phyloP scores from a whole-genome alignment of 352 stramenopile genomes.

The Pythium sukuiense region DNA sequence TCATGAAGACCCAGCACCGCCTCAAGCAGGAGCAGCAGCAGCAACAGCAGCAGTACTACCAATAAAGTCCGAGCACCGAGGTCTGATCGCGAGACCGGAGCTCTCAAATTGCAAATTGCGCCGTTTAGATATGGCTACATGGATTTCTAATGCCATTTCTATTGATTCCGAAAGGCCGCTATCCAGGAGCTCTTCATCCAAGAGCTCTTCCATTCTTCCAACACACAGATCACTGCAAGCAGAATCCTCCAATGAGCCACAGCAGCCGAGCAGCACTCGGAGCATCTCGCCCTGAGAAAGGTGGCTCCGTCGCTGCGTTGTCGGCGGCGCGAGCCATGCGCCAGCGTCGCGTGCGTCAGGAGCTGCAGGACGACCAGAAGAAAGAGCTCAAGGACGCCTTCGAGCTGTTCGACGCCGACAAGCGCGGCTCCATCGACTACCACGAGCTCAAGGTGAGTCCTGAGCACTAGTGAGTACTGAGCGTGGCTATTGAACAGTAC shows the following conservation, averaged over 20 bases:
- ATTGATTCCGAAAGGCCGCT: slow-evolving; percentile 3
- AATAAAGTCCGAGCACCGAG: not conserved
- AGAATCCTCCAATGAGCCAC: slow-evolving; percentile 3
- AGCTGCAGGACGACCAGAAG: slow-evolving; percentile 82
- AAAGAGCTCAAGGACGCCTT: slow-evolving; percentile 93
- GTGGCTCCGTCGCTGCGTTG: slow-evolving; percentile 12
- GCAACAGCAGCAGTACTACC: not conserved
- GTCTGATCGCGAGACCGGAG: not conserved
- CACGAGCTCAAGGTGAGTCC: slow-evolving; percentile 91
- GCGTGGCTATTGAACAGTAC: not conserved
- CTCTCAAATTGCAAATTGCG: too few relatives aligned
- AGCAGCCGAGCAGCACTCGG: not conserved
- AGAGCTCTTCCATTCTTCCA: not conserved
- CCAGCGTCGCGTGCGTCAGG: slow-evolving; percentile 54
- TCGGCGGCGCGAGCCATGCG: slow-evolving; percentile 24
- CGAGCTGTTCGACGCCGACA: slow-evolving; percentile 93
- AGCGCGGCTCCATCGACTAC: slow-evolving; percentile 89
- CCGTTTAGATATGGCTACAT: slow-evolving; percentile 16
- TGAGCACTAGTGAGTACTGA: not conserved
- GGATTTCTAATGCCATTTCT: slow-evolving; percentile 8
- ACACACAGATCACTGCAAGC: not conserved
- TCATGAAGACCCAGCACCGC: slow-evolving; percentile 66
- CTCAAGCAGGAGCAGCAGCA: slow-evolving; percentile 28
- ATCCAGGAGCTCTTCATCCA: not conserved
- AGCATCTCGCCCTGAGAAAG: not conserved